These are phyloP conservation scores for Symmetrospora coprosmae DNA, from an alignment of 768 basidiomycete genomes.

Conservation along the genomic window DNA sequence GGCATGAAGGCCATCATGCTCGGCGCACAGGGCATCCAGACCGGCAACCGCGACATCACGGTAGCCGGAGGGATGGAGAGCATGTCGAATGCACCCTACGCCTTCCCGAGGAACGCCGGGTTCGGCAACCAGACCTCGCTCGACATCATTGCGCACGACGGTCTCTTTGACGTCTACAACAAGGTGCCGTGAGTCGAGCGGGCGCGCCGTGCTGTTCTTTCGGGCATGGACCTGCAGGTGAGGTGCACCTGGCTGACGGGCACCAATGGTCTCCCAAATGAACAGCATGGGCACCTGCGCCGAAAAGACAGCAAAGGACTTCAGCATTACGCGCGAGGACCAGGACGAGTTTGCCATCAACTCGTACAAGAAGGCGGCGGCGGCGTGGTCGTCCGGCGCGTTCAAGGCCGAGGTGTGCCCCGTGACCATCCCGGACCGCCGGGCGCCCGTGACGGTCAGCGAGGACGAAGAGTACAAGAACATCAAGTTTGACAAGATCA, in stretches of 20 bases:
- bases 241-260: too few species aligned
- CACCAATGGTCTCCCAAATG: too few species aligned
- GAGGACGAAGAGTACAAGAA: slow-evolving; percentile 99
- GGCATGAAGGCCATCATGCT: slow-evolving; percentile 92
- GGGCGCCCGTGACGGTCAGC: slow-evolving; percentile 66
- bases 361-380: slow-evolving; percentile 83
- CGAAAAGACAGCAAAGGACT: slow-evolving; percentile 68
- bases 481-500: slow-evolving; percentile 85
- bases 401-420: slow-evolving; percentile 81
- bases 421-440: slow-evolving; percentile 66
- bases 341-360: slow-evolving; percentile 85
- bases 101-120: slow-evolving; percentile 38
- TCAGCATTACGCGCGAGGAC: slow-evolving; percentile 66
- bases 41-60: slow-evolving; percentile 70
- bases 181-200: too few species aligned
- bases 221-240: too few species aligned
- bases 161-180: slow-evolving; percentile 94
- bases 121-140: slow-evolving; percentile 80
- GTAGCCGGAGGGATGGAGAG: slow-evolving; percentile 97
- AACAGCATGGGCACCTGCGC: slow-evolving; percentile 97
- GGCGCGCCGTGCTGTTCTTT: too few species aligned
- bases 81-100: slow-evolving; percentile 86
- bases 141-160: slow-evolving; percentile 81
- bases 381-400: slow-evolving; percentile 72
- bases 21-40: slow-evolving; percentile 74